Evolutionary conservation across 495 filamentous ascomycete species (phyloP).

Genomic region (Hypomontagnella monticulosa): DNA sequence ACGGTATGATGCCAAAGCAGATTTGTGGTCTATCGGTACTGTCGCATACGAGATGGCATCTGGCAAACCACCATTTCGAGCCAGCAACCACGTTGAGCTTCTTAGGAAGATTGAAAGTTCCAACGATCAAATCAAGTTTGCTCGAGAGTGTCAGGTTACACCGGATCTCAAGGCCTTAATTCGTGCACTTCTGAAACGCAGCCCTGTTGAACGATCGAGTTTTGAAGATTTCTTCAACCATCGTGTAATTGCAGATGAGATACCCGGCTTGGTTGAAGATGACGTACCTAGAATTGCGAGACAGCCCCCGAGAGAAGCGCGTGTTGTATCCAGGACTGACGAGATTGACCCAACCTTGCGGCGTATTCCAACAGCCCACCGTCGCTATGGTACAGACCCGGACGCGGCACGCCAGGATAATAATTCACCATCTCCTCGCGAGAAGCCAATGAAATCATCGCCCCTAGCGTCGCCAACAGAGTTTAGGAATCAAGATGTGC

Average conservation of each 20-base stretch:
- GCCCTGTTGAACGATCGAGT: constrained; percentile 81
- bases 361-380: constrained; percentile 40
- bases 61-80: constrained; percentile 89
- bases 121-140: constrained; percentile 84
- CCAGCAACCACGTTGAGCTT: constrained; percentile 92
- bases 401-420: constrained; percentile 44
- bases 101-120: constrained; percentile 88
- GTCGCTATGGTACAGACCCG: constrained; percentile 45
- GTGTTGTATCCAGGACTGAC: constrained; percentile 40
- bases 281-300: constrained; percentile 64
- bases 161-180: constrained; percentile 84
- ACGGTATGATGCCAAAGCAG: constrained; percentile 95
- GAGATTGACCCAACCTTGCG: constrained; percentile 39
- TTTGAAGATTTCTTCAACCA: constrained; percentile 85
- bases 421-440: constrained; percentile 46
- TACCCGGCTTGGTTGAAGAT: constrained; percentile 83
- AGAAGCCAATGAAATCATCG: constrained; percentile 50
- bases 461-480: constrained; percentile 52
- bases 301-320: constrained; percentile 38
- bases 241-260: constrained; percentile 76
- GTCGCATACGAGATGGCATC: constrained; percentile 95
- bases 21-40: constrained; percentile 97
- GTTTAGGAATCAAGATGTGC: constrained; percentile 35
- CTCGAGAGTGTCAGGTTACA: constrained; percentile 75
- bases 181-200: constrained; percentile 80